phyloP scores from a whole-genome alignment of 768 basidiomycete species.

The Asterophora lycoperdoides region DNA sequence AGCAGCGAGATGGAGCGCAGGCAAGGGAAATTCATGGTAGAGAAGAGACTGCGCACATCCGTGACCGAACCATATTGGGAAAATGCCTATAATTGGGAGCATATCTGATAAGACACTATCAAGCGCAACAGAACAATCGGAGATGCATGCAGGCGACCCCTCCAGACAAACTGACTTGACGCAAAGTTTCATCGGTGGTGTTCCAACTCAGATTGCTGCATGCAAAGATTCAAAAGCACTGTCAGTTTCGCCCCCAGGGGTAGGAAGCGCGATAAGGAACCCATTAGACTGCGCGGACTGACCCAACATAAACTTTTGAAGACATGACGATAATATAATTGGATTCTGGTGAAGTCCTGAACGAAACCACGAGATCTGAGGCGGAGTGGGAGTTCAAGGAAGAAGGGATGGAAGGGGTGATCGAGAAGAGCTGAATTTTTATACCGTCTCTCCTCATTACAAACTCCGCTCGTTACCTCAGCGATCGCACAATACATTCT shows the following conservation, averaged over 20 bases:
- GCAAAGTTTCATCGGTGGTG: slow-evolving; percentile 90
- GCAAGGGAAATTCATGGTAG: slow-evolving; percentile 19
- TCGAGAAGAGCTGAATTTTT: slow-evolving; percentile 32
- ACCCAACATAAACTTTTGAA: slow-evolving; percentile 92
- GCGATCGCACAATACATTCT: slow-evolving; percentile 7
- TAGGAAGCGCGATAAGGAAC: slow-evolving; percentile 42
- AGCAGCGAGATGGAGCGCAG: slow-evolving; percentile 20
- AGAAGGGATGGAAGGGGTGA: slow-evolving; percentile 31
- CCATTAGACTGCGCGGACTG: slow-evolving; percentile 64
- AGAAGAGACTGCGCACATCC: slow-evolving; percentile 77
- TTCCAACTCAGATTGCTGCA: slow-evolving; percentile 96
- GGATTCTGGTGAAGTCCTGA: slow-evolving; percentile 47
- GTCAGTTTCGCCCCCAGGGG: slow-evolving; percentile 55
- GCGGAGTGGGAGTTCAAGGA: slow-evolving; percentile 44
- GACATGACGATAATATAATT: slow-evolving; percentile 68
- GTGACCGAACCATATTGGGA: slow-evolving; percentile 71
- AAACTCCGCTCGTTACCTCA: slow-evolving; percentile 43
- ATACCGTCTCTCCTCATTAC: slow-evolving; percentile 39
- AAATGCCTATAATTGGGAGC: slow-evolving; percentile 74
- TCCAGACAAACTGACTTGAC: slow-evolving; percentile 71
- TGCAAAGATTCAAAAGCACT: slow-evolving; percentile 44
- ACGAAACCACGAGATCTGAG: slow-evolving; percentile 50
- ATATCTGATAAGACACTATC: slow-evolving; percentile 48
- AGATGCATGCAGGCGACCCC: slow-evolving; percentile 26
- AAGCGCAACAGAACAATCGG: slow-evolving; percentile 28